Evolutionary conservation across 306 rosid genomes (phyloP), one percentile per base, ranked within the genome.

Genomic region (Lablab purpureus): DNA sequence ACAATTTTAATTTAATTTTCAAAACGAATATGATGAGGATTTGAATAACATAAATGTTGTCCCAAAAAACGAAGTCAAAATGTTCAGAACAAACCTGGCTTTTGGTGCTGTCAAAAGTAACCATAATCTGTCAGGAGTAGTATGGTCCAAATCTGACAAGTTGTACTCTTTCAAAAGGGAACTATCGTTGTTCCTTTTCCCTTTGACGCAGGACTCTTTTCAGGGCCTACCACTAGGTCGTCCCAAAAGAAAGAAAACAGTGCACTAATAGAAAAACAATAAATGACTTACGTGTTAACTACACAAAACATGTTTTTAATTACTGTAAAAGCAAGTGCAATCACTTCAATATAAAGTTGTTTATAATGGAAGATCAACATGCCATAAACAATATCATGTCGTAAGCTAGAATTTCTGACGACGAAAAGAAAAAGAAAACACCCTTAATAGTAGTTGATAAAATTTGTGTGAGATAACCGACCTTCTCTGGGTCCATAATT

Each of bases 71-170:
- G 18, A 30, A 30, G 22, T 10, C 21, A 15, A 27, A 59, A 59
- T 56, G 64, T 22, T 56, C 0, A 27, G 3, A 27, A 1, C 28
- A 23, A 60, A 60, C 21, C 41, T 60, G 41, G 12, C 13, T 60
- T 60, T 25, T 46, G 75, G 63, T 10, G 63, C 11, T 30, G 21
- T 18, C 18, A 50, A 18, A 28, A 2, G 47, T 17, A 40, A 9
- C 11, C 9, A n/a, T n/a, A 30, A 71, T 30, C 30, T 18, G 10
- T 19, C 7, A 28, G 47, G 17, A 50, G 32, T 22, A 3, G 63
- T 28, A 25, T 1, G 46, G 50, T 72, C 77, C 66, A 52, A 52
- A 72, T 55, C 60, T 14, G 67, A 36, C 4, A 36, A 54, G 21
- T 54, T 73, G 11, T 58, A 23, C 36, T 23, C 64, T 59, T 59